Evolutionary conservation across 805 yeast genomes (phyloP).

Genomic region (Suhomyces emberorum): DNA sequence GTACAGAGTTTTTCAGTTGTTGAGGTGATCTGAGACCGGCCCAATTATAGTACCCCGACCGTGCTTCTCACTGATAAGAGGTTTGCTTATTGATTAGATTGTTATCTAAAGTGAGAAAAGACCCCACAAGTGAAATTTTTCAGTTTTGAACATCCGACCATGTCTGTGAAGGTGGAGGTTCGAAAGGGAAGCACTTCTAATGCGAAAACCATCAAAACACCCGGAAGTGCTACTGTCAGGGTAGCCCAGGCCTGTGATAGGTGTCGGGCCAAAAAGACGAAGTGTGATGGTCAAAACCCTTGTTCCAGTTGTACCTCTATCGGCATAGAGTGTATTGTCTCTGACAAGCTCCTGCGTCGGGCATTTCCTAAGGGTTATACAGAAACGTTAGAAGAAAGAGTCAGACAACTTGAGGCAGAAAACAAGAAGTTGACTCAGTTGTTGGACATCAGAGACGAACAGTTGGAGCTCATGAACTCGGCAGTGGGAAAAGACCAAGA

Average conservation of each 20-base stretch:
- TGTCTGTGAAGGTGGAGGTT: constrained; percentile 1
- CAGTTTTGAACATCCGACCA: background rate
- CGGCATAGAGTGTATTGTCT: constrained; percentile 85
- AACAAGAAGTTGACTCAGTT: constrained; percentile 65
- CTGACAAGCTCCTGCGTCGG: constrained; percentile 78
- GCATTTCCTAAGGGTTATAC: constrained; percentile 93
- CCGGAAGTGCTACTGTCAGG: constrained; percentile 62
- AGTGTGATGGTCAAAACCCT: constrained; percentile 73
- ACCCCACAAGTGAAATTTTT: no score
- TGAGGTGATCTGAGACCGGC: no score
- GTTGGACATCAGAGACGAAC: constrained; percentile 62
- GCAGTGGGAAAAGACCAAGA: background rate
- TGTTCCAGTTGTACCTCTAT: constrained; percentile 82
- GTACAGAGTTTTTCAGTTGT: no score
- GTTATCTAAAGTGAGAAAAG: no score
- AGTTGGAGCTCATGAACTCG: constrained; percentile 38
- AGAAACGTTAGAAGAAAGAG: constrained; percentile 81
- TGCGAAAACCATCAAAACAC: constrained; percentile 55
- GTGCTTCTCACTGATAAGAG: no score
- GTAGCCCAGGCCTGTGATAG: constrained; percentile 92
- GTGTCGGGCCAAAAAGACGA: constrained; percentile 75
- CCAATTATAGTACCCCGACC: no score
- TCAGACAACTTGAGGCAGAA: constrained; percentile 82
- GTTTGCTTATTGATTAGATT: no score
- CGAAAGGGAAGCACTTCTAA: constrained; percentile 10